Evolutionary conservation across 768 basidiomycete genomes (phyloP), one percentile per base, ranked within the genome.

Genomic region (Amanita rimosa): DNA sequence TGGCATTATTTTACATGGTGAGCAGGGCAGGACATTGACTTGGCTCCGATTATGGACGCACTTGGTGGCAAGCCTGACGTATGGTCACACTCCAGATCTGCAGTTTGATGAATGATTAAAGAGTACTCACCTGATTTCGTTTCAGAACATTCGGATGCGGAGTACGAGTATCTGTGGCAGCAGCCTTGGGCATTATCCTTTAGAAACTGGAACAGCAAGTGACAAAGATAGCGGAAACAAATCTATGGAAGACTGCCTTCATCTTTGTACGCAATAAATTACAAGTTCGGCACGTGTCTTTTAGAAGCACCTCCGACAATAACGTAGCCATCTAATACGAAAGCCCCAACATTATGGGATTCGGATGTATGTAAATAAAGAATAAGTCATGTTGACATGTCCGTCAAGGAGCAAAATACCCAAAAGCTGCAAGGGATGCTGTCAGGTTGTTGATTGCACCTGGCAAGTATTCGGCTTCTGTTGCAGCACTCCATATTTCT

Each of bases 41-140:
- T 22, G 47, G 34, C 40, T 22, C 37, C 35, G 46, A n/a, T 27
- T 27, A 7, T 39, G 6, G 49, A 62, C 64, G 46, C 53, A 75
- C 75, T 62, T 76, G 75, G 60, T 78, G 75, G 55, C 75, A 77
- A 54, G 75, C 75, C 75, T 77, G 50, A 17, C 19, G 22, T 24
- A 43, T 40, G 16, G 17, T 19, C 35, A n/a, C 35, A 36, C 21
- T 33, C 39, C 29, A 24, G 35, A 36, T 13, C 31, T 4, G 31
- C 31, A 31, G 27, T 35, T 29, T 47, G 44, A 36, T 36, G 26
- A 35, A 39, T 22, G 17, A 49, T 33, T 31, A 26, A n/a, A n/a
- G 43, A 35, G 6, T 34, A 58, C 68, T 37, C 48, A 72, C 75
- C 60, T 76, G 75, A 53, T 78, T 78, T 45, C 75, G 61, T 55